Evolutionary conservation across 2,329 filamentous ascomycete genomes (phyloP).

Genomic region (Beauveria caledonica): DNA sequence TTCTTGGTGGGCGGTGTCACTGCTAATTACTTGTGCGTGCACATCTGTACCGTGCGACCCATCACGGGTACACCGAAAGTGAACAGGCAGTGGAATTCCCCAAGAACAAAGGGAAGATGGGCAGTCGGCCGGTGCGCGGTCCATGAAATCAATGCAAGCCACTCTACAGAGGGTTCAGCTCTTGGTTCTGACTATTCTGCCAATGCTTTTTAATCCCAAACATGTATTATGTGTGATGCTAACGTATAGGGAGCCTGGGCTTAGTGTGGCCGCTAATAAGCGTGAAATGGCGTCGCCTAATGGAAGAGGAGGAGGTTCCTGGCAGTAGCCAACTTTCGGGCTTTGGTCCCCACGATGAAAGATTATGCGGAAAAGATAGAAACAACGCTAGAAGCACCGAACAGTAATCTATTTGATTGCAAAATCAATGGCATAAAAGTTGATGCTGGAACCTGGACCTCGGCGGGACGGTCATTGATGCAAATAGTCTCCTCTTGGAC

Average conservation of each 20-base stretch:
- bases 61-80: not conserved
- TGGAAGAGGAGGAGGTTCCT: not conserved
- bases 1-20: too few relatives aligned
- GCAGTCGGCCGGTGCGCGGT: not conserved
- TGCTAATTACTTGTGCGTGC: too few relatives aligned
- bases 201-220: not conserved
- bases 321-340: too few relatives aligned
- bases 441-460: not conserved
- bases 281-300: not conserved
- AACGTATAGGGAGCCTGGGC: not conserved
- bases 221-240: not conserved
- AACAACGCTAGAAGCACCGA: too few relatives aligned
- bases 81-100: not conserved
- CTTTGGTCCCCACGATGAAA: too few relatives aligned
- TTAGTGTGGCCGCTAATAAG: not conserved
- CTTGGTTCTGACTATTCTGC: not conserved
- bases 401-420: too few relatives aligned
- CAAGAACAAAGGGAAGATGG: not conserved
- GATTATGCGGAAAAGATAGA: too few relatives aligned
- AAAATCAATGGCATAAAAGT: not conserved
- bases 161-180: not conserved
- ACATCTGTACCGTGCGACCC: not conserved
- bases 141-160: not conserved
- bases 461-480: not conserved
- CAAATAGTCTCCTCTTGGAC: not conserved